Conservation (phyloP, 495 filamentous ascomycete genomes). For the Baudoinia panamericana region DNA sequence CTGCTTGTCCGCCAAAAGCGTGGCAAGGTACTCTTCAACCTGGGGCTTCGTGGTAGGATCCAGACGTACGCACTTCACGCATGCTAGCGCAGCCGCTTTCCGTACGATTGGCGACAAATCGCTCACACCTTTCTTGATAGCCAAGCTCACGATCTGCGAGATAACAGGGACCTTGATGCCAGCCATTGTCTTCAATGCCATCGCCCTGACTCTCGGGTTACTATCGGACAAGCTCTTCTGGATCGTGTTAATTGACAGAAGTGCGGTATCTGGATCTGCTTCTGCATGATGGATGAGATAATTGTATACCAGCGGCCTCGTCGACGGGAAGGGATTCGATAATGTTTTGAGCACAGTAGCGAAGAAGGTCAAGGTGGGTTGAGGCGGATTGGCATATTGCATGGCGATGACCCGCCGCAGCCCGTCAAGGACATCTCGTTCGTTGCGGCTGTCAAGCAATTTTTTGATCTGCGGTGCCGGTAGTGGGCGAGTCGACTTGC, state of each 20-base stretch:
- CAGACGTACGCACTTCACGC: conserved; percentile 92
- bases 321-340: conserved; percentile 75
- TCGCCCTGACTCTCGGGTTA: conserved; percentile 76
- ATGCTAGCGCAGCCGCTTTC: conserved; percentile 85
- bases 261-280: conserved; percentile 81
- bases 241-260: conserved; percentile 95
- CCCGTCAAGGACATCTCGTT: conserved; percentile 84
- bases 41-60: conserved; percentile 79
- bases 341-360: conserved; percentile 94
- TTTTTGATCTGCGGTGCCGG: conserved; percentile 67
- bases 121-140: conserved; percentile 77
- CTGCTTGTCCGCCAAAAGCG: conserved; percentile 73
- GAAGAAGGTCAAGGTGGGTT: conserved; percentile 61
- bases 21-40: conserved; percentile 62
- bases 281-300: conserved; percentile 94
- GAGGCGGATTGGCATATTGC: conserved; percentile 78
- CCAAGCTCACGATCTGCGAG: conserved; percentile 91
- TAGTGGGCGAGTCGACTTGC: conserved; percentile 36
- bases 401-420: conserved; percentile 81
- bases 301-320: conserved; percentile 96
- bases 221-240: conserved; percentile 90
- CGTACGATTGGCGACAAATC: conserved; percentile 93
- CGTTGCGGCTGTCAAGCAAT: conserved; percentile 84
- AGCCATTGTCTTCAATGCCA: conserved; percentile 89
- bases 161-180: conserved; percentile 96